A percentile compares a stretch with the other conserved stretches of the same genome.
phyloP scores from a whole-genome alignment of 31 red algal genomes.

The Porphyra umbilicalis region DNA sequence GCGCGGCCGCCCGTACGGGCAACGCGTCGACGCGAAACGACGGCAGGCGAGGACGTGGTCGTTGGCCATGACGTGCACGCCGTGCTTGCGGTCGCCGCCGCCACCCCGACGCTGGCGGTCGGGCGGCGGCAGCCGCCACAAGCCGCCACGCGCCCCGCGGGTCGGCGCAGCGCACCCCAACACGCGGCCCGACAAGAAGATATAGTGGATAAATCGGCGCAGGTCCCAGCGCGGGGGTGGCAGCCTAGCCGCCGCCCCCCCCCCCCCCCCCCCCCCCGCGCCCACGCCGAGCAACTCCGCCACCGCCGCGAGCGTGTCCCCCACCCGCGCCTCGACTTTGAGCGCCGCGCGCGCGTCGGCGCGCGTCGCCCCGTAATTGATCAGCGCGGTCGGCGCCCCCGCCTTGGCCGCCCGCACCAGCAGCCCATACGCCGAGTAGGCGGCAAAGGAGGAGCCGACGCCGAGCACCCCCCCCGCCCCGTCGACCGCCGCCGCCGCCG shows the following conservation, averaged over 20 bases:
- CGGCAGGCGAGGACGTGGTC: no score
- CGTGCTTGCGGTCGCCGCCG: no score
- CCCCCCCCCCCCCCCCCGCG: not conserved
- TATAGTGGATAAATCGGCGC: no score
- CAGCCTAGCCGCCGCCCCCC: not conserved
- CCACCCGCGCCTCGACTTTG: conserved; percentile 52
- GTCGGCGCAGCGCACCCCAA: no score
- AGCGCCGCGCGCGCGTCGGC: conserved; percentile 45
- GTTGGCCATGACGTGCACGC: no score
- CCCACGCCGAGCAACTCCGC: conserved; percentile 14
- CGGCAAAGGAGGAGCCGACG: conserved; percentile 42
- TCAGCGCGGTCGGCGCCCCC: conserved; percentile 21
- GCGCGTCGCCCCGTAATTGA: conserved; percentile 64
- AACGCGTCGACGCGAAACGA: no score
- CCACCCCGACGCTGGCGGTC: no score
- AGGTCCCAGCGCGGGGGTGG: no score
- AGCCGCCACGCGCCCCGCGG: no score
- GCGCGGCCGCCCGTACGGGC: no score
- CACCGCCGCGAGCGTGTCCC: conserved; percentile 37
- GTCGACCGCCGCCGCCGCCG: conserved; percentile 28
- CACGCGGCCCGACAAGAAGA: no score
- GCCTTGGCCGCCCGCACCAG: conserved; percentile 24
- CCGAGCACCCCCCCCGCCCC: conserved; percentile 37
- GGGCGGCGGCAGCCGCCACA: no score
- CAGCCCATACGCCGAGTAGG: conserved; percentile 52